These are phyloP conservation scores for Nectriaceae sp. DNA, from an alignment of 2,329 filamentous ascomycete genomes.

Conservation along the genomic window DNA sequence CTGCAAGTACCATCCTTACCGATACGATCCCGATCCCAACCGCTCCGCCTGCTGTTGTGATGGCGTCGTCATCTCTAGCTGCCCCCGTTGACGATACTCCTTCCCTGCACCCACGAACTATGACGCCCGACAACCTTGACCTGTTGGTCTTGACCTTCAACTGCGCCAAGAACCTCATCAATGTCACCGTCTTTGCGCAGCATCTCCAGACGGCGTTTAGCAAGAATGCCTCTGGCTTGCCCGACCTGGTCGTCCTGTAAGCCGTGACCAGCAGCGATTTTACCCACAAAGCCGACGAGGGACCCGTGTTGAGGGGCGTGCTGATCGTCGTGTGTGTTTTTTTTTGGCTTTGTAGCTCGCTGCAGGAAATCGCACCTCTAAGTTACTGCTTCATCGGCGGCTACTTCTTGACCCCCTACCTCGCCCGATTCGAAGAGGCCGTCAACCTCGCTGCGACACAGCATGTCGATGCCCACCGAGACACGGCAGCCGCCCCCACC, in stretches of 20 bases:
- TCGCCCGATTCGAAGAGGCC: slow-evolving; percentile 69
- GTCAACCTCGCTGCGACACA: slow-evolving; percentile 67
- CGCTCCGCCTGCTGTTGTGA: not conserved
- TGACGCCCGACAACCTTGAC: too few species aligned
- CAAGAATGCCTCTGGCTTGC: slow-evolving; percentile 48
- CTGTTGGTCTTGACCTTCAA: slow-evolving; percentile 88
- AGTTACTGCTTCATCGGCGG: slow-evolving; percentile 83
- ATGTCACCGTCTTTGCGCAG: slow-evolving; percentile 68
- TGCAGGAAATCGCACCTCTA: slow-evolving; percentile 90
- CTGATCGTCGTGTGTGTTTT: slow-evolving; percentile 24
- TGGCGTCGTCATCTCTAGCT: not conserved
- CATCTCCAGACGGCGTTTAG: slow-evolving; percentile 66
- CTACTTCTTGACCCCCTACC: slow-evolving; percentile 75
- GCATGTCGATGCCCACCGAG: slow-evolving; percentile 21
- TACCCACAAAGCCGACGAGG: too few species aligned
- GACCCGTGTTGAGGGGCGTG: slow-evolving; percentile 9
- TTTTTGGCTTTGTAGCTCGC: slow-evolving; percentile 56
- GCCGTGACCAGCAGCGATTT: slow-evolving; percentile 29
- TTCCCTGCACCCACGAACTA: too few species aligned
- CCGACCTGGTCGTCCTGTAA: slow-evolving; percentile 60
- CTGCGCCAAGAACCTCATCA: slow-evolving; percentile 72
- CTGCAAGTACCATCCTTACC: too few species aligned
- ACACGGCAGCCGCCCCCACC: slow-evolving; percentile 9
- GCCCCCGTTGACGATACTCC: too few species aligned
- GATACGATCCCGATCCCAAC: too few species aligned